These are phyloP conservation scores for Tritrichomonas foetus DNA, from an alignment of 208 protist genomes.

Conservation along the genomic window DNA sequence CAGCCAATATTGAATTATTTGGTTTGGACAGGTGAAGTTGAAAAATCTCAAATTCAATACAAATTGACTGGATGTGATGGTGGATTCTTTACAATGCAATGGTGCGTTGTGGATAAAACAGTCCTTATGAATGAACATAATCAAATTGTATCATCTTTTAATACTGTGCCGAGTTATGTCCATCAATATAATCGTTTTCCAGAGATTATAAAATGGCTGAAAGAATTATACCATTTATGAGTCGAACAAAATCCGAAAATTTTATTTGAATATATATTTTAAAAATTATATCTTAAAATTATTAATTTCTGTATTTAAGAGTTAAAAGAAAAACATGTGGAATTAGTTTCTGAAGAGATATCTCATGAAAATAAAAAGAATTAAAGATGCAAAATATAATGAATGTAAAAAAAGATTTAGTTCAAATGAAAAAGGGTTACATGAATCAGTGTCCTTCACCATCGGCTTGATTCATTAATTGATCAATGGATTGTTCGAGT, in stretches of 20 bases:
- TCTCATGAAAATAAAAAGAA: too few species aligned
- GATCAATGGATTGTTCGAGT: slow-evolving; percentile 23
- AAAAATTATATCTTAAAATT: too few species aligned
- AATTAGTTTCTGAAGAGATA: too few species aligned
- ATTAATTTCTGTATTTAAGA: too few species aligned
- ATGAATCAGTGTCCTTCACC: too few species aligned
- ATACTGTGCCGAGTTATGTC: background rate
- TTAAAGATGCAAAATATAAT: too few species aligned
- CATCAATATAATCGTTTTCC: slow-evolving; percentile 2
- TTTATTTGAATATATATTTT: too few species aligned
- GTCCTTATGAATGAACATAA: background rate
- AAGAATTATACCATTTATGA: background rate
- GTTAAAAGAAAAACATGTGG: too few species aligned
- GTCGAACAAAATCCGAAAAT: too few species aligned
- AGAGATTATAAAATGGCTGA: background rate
- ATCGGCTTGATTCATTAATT: slow-evolving; percentile 24
- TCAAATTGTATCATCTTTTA: background rate
- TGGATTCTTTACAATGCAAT: slow-evolving; percentile 4
- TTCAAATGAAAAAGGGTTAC: too few species aligned
- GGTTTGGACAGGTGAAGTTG: background rate
- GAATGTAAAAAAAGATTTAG: too few species aligned
- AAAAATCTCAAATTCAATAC: background rate
- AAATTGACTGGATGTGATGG: background rate
- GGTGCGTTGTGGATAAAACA: background rate
- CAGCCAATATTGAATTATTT: slow-evolving; percentile 21